Percentiles rank a stretch among this genome's conserved stretches.
Evolutionary conservation across 208 protist genomes (phyloP).

Genomic region (Trichomonas vaginalis): DNA sequence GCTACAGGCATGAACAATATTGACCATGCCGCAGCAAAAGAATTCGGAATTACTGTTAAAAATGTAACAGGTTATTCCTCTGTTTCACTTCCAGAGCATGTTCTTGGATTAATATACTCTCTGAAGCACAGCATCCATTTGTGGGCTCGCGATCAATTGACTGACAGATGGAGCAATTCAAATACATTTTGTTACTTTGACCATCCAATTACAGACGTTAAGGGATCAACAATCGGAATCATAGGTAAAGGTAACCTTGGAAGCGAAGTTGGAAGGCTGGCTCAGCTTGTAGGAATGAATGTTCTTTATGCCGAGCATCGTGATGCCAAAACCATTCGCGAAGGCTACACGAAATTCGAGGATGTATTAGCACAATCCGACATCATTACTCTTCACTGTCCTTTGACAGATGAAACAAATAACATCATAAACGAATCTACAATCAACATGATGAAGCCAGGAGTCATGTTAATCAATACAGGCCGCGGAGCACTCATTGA

Average conservation of each 20-base stretch:
- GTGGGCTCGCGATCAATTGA: not conserved
- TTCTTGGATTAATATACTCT: not conserved
- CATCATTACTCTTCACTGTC: constrained; percentile 24
- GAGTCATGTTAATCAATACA: constrained; percentile 30
- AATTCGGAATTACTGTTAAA: not conserved
- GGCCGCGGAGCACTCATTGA: constrained; percentile 27
- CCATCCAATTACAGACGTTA: not conserved
- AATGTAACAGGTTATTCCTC: not conserved
- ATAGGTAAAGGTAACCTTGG: not conserved
- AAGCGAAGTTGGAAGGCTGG: not conserved
- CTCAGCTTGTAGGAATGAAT: not conserved
- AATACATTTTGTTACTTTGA: not conserved
- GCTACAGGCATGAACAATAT: not conserved
- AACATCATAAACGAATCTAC: not conserved
- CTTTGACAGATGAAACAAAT: constrained; percentile 27
- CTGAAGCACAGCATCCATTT: not conserved
- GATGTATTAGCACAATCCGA: constrained; percentile 21
- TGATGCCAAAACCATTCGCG: not conserved
- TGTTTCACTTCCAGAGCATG: not conserved
- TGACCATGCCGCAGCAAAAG: not conserved
- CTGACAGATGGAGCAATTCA: no score
- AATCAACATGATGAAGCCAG: constrained; percentile 31
- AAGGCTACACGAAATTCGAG: constrained; percentile 27
- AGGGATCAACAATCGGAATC: not conserved
- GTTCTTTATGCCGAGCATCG: not conserved